Base-by-base conservation (phyloP, 2,329 filamentous ascomycete genomes). In the Pseudocercospora macadamiae region DNA sequence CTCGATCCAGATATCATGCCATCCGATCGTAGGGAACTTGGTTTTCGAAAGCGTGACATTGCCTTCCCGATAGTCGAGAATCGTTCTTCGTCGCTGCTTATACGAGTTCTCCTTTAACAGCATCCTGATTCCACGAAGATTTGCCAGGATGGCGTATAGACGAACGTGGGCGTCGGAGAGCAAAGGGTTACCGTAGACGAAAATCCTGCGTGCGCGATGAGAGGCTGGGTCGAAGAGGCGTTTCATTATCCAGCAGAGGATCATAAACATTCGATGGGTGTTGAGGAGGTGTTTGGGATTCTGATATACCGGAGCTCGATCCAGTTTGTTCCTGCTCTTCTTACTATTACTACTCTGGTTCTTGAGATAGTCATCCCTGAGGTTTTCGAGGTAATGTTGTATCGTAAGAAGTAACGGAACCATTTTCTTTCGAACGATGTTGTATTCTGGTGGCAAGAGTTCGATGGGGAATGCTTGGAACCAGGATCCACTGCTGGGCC, bases 171-270 rank as follows among this genome's bases (percentile, higher is more conserved):
- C 23, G 16, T 59, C 57, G 18, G 51, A 51, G 4, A 59, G 28
- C 3, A 47, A n/a, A 3, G 51, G 32, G 26, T 48, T 59, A 5
- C 45, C 36, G 14, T 55, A 23, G 23, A 54, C 34, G 9, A 51
- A 37, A 18, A 59, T 34, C n/a, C 52, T 45, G 3, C 26, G 26
- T 1, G 51, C 45, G 10, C 51, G 52, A 10, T 26, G 21, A 23
- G 37, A 39, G 7, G 54, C 36, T 1, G 54, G 54, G 19, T 56
- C 54, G 19, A 55, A 37, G 7, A 59, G 21, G 21, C 47, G 32
- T 34, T 47, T 48, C 57, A 59, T 55, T 2, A 59, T 9, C 57
- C 51, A 55, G 36, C 57, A 59, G 5, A 59, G 37, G 3, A 59
- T 32, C 23, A 55, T 30, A 23, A 59, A 59, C 51, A 54, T 47